Conservation (phyloP, 1,139 yeast species). For the Geotrichum aggregatum region DNA sequence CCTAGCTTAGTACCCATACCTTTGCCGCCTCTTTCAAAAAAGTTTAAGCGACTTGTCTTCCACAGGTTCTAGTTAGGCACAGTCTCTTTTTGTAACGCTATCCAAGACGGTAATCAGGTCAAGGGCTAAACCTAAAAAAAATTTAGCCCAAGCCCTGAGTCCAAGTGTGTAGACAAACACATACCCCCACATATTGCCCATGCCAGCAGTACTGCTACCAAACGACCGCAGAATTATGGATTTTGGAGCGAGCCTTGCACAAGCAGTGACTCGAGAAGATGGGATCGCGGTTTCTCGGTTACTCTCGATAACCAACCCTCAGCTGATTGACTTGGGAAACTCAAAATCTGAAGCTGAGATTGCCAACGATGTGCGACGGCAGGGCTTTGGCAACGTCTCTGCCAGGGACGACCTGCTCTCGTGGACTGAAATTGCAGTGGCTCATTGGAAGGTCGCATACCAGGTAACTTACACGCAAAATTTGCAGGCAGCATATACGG, state of each 20-base stretch:
- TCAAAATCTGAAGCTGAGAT: constrained; percentile 28
- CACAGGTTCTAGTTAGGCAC: no score
- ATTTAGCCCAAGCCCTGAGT: background rate
- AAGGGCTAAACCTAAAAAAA: background rate
- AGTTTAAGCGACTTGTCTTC: no score
- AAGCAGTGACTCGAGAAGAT: constrained; percentile 25
- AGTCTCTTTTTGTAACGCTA: no score
- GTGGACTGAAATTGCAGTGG: constrained; percentile 31
- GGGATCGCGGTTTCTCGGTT: constrained; percentile 29
- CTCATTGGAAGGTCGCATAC: constrained; percentile 33
- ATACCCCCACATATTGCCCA: no score
- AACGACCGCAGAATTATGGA: constrained; percentile 12
- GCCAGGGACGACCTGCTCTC: constrained; percentile 17
- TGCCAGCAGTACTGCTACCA: no score
- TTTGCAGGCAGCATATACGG: constrained; percentile 30
- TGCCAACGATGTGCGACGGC: constrained; percentile 22
- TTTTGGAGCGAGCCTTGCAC: constrained; percentile 24
- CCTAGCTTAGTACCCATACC: no score
- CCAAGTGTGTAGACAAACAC: no score
- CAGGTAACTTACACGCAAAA: constrained; percentile 28
- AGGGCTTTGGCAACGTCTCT: constrained; percentile 7
- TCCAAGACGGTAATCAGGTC: no score
- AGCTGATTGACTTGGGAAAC: constrained; percentile 25
- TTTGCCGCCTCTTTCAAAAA: no score
- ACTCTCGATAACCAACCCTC: constrained; percentile 28